Evolutionary conservation across 176 grass and related monocot species (phyloP).

Genomic region (Hordeum marinum): DNA sequence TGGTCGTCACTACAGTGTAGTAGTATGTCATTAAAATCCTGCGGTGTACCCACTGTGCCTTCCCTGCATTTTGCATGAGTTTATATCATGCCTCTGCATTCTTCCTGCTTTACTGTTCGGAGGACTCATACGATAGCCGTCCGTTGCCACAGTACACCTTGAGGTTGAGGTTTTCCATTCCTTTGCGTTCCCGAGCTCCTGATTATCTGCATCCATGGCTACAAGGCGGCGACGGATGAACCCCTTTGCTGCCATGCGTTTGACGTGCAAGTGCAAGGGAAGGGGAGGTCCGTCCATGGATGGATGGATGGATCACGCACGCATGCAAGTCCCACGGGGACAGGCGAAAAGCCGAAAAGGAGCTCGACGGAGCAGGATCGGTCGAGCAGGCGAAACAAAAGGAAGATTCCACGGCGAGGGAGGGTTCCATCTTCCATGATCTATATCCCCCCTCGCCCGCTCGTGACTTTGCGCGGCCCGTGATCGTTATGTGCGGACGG

Average conservation of each 20-base stretch:
- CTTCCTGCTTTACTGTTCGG: too few species aligned
- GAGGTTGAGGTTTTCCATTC: too few species aligned
- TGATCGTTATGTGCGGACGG: slow-evolving; percentile 16
- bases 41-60: too few species aligned
- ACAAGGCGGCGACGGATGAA: not conserved
- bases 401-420: slow-evolving; percentile 47
- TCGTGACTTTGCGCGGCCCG: slow-evolving; percentile 38
- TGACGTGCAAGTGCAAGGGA: not conserved
- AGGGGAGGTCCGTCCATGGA: not conserved
- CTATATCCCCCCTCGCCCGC: not conserved
- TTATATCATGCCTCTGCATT: too few species aligned
- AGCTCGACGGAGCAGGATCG: not conserved
- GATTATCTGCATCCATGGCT: not conserved
- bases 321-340: slow-evolving; percentile 29
- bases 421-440: not conserved
- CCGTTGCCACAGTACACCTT: too few species aligned
- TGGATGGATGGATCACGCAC: not conserved
- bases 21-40: too few species aligned
- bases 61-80: too few species aligned
- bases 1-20: too few species aligned
- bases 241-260: not conserved
- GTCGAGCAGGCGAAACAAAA: slow-evolving; percentile 23
- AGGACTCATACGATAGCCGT: too few species aligned
- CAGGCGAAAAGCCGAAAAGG: slow-evolving; percentile 35
- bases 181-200: not conserved